These are phyloP conservation scores for Psidium friedrichsthalianum DNA, from an alignment of 345 rosid genomes.

Conservation along the genomic window DNA sequence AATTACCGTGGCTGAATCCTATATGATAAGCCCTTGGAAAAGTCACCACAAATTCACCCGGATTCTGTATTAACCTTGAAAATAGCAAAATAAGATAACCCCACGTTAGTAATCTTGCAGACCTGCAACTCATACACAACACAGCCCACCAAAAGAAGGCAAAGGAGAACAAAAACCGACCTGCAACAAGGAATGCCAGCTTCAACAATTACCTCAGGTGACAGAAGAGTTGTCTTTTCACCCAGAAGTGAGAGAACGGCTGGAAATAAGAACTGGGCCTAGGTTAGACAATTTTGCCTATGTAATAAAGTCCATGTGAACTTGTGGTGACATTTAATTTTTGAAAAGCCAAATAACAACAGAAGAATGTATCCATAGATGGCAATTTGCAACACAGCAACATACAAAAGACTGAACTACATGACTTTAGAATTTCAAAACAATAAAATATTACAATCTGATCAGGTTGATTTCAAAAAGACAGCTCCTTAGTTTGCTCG, in stretches of 20 bases:
- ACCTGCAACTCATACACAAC: not conserved
- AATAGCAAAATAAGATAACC: not conserved
- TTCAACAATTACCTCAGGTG: conserved; percentile 73
- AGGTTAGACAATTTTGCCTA: not conserved
- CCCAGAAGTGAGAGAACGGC: conserved; percentile 86
- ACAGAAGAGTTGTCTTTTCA: conserved; percentile 95
- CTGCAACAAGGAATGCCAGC: conserved; percentile 96
- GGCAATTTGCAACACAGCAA: not conserved
- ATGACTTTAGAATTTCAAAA: not conserved
- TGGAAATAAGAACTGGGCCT: conserved; percentile 24
- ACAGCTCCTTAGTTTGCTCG: not conserved
- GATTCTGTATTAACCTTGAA: conserved; percentile 81
- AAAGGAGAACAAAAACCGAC: conserved; percentile 27
- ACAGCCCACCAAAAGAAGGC: not conserved
- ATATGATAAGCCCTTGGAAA: conserved; percentile 98
- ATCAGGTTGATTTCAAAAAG: not conserved
- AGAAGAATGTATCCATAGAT: not conserved
- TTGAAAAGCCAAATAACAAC: not conserved
- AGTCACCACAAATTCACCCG: conserved; percentile 99
- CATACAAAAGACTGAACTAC: not conserved
- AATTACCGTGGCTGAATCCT: conserved; percentile 99
- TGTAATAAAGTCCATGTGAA: not conserved
- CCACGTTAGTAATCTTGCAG: not conserved
- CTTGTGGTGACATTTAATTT: not conserved
- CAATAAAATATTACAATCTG: not conserved